Conservation (phyloP, 768 basidiomycete species). For the Lactarius quietus region DNA sequence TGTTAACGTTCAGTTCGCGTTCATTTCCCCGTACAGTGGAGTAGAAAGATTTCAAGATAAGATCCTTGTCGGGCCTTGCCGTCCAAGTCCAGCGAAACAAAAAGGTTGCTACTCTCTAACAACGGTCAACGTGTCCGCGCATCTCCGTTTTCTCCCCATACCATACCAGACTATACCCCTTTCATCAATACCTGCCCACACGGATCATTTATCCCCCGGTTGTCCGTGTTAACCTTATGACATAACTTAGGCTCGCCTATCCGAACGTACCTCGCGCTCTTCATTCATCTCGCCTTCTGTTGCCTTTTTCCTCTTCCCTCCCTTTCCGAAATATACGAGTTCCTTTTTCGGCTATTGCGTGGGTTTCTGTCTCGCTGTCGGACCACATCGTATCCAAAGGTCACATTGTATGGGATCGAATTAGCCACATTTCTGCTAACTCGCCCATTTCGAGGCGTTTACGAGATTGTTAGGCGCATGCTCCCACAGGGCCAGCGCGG, state of each 20-base stretch:
- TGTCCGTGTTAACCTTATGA: conserved; percentile 22
- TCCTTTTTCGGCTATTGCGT: conserved; percentile 4
- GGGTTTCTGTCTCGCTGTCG: neutral
- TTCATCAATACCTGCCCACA: conserved; percentile 19
- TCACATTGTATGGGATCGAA: conserved; percentile 19
- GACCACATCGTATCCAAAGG: conserved; percentile 18
- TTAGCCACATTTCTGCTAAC: conserved; percentile 20
- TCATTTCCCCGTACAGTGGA: conserved; percentile 16
- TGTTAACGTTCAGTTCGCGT: conserved; percentile 17
- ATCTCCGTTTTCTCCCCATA: conserved; percentile 24
- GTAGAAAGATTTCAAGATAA: conserved; percentile 21
- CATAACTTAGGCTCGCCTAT: conserved; percentile 26
- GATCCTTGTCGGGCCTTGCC: conserved; percentile 21
- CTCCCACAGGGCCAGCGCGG: conserved; percentile 21
- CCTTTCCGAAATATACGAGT: conserved; percentile 1
- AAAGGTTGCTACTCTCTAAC: conserved; percentile 17
- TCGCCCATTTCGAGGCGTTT: conserved; percentile 16
- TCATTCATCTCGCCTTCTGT: conserved; percentile 19
- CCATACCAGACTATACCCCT: conserved; percentile 14
- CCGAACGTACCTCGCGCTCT: conserved; percentile 20
- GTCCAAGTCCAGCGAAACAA: neutral
- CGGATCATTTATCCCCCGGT: conserved; percentile 24
- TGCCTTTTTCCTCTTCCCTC: conserved; percentile 6
- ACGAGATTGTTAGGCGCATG: conserved; percentile 23
- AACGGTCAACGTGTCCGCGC: conserved; percentile 23